These are phyloP conservation scores for Suillus bovinus DNA, from an alignment of 768 basidiomycete species.

Conservation along the genomic window DNA sequence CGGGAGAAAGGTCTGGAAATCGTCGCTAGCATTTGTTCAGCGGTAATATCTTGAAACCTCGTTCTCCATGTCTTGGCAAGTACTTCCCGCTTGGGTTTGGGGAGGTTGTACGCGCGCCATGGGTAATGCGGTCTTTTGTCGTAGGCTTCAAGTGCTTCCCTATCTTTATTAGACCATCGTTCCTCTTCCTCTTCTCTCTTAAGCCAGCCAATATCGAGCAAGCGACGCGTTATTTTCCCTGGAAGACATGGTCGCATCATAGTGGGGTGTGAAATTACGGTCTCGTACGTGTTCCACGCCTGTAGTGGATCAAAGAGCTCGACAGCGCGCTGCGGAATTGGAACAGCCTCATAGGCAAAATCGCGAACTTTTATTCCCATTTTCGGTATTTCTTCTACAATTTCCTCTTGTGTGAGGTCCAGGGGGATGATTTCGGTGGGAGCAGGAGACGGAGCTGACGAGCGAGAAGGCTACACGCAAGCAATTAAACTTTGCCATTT, in stretches of 20 bases:
- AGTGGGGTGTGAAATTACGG: constrained; percentile 21
- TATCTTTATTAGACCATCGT: constrained; percentile 28
- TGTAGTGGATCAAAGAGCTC: constrained; percentile 34
- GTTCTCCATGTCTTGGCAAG: constrained; percentile 26
- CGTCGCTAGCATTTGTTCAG: constrained; percentile 27
- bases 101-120: constrained; percentile 25
- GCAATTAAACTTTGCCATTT: not conserved
- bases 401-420: constrained; percentile 35
- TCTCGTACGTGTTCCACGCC: constrained; percentile 33
- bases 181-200: constrained; percentile 20
- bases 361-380: constrained; percentile 33
- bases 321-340: constrained; percentile 19
- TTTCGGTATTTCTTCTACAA: constrained; percentile 31
- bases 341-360: constrained; percentile 27
- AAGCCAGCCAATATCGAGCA: constrained; percentile 32
- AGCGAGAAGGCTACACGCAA: constrained; percentile 16
- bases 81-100: constrained; percentile 27
- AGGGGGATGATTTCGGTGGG: constrained; percentile 35
- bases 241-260: constrained; percentile 21
- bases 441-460: constrained; percentile 31
- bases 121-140: constrained; percentile 26
- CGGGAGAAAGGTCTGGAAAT: constrained; percentile 26
- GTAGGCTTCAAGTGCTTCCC: constrained; percentile 27
- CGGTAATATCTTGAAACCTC: constrained; percentile 33
- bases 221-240: constrained; percentile 28